Base-by-base conservation (phyloP, 2,329 filamentous ascomycete species). In the Arthroderma uncinatum region DNA sequence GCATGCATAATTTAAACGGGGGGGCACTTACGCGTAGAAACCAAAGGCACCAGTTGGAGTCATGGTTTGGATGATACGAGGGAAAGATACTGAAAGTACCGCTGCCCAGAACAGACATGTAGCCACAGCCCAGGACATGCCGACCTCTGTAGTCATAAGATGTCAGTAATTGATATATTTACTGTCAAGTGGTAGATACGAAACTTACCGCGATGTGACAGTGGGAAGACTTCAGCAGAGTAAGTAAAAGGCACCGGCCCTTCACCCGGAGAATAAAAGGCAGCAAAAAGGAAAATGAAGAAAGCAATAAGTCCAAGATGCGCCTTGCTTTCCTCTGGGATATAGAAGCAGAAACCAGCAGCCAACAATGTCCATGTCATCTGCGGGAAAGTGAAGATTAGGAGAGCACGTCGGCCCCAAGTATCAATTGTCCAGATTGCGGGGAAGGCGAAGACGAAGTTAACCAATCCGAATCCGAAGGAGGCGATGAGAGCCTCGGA, bases 331-430 rank as follows among this genome's bases (percentile, higher is more conserved):
- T 68, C 64, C 28, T 63, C 61, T 0, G 71, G 71, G 19, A 83
- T 76, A 39, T 79, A 74, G 54, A 80, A 82, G 63, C 77, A 81
- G 50, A 85, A 75, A 3, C 80, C 82, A n/a, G 80, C 81, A 0
- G 80, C 79, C 0, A 85, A 74, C n/a, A 85, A 70, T 3, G 81
- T 82, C 81, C 82, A 84, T 10, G 79, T 79, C 82, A 85, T 85
- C 59, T 84, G 76, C 0, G 82, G 82, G 65, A 85, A 85, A 2
- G 83, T 85, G 68, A 85, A 84, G 0, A 84, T 71, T 1, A 85
- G 74, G 10, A 86, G 73, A 14, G 79, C 72, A 34, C 83, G 78
- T 34, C 83, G 79, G n/a, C 82, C 83, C 60, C 79, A 84, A 0
- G 82, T 85, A 64, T 86, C 83, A 60, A 86, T 85, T 0, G 83